Evolutionary conservation across 2,329 filamentous ascomycete genomes (phyloP), one percentile per base, ranked within the genome.

Genomic region (Penicillium sp.): DNA sequence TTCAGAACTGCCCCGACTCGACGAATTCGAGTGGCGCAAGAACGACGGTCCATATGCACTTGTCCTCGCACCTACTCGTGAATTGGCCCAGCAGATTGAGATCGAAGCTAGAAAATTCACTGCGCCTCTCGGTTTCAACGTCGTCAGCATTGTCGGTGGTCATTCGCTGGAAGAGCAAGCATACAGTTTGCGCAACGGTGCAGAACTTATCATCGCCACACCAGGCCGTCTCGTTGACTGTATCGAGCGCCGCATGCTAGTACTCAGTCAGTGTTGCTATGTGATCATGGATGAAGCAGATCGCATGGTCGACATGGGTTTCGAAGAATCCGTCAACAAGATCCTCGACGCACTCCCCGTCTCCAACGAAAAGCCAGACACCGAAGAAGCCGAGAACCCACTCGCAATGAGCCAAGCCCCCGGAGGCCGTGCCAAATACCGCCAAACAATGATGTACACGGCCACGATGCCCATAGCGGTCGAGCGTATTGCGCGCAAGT

Each of bases 381-480:
- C 84, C 0, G 93, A 97, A 12, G 90, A 89, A 48, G 94, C 94
- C 6, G 94, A 99, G 72, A 84, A 97, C 67, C 80, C 89, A 0
- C 79, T 82, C 51, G 85, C 87, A n/a, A 97, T 97, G 93, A 87
- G 85, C 63, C 82, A 84, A 52, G 88, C 88, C 64, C 76, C 95
- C 1, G 86, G 86, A 48, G 85, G 85, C 16, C 85, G 85, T 61
- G 87, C 91, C 65, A 83, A 88, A 21, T 97, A 97, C 76, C 82
- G 94, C 53, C 93, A 99, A 73, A 99, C 94, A 0, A 99, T 99
- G 94, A 99, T 99, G 94, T 99, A 97, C 84, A 97, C 94, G 60
- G 94, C 94, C 48, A 99, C 94, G 26, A 99, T 99, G 94, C 92
- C 94, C 1, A 77, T 89, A 0, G 85, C 89, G 0, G 89, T 99